These are phyloP conservation scores for Bruguiera sexangula DNA, from an alignment of 345 rosid species.

Conservation along the genomic window DNA sequence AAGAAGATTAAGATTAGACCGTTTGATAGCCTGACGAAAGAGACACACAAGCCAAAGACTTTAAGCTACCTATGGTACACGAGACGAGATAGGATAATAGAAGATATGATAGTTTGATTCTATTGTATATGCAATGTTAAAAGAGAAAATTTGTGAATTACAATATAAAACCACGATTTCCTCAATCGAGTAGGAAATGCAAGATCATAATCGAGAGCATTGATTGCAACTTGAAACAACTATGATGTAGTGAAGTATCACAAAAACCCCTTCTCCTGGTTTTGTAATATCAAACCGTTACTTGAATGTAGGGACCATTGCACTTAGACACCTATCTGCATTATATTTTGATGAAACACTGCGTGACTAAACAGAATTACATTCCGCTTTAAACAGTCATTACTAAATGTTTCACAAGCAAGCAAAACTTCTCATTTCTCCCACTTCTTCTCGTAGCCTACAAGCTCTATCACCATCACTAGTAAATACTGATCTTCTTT, in stretches of 20 bases:
- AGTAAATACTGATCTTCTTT: neutral
- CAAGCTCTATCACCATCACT: conserved; percentile 10
- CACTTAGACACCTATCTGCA: conserved; percentile 9
- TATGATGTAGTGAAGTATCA: neutral
- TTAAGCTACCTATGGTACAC: too few species aligned
- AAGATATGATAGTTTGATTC: too few species aligned
- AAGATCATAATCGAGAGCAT: neutral
- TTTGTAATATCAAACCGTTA: conserved; percentile 16
- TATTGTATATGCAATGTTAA: too few species aligned
- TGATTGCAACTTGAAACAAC: neutral
- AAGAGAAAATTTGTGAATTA: too few species aligned
- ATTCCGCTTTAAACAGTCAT: conserved; percentile 33
- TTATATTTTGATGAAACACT: conserved; percentile 2
- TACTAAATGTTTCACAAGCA: conserved; percentile 19
- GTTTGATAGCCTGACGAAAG: too few species aligned
- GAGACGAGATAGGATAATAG: too few species aligned
- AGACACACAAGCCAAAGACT: too few species aligned
- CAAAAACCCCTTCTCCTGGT: neutral
- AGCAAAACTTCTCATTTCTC: conserved; percentile 20
- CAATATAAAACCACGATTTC: too few species aligned
- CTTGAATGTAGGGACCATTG: conserved; percentile 27
- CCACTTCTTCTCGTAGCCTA: neutral
- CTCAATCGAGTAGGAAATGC: too few species aligned
- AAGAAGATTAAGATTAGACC: too few species aligned
- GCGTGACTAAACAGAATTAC: conserved; percentile 15